Base-by-base conservation (phyloP, 805 yeast genomes). In the Candida boleticola region DNA sequence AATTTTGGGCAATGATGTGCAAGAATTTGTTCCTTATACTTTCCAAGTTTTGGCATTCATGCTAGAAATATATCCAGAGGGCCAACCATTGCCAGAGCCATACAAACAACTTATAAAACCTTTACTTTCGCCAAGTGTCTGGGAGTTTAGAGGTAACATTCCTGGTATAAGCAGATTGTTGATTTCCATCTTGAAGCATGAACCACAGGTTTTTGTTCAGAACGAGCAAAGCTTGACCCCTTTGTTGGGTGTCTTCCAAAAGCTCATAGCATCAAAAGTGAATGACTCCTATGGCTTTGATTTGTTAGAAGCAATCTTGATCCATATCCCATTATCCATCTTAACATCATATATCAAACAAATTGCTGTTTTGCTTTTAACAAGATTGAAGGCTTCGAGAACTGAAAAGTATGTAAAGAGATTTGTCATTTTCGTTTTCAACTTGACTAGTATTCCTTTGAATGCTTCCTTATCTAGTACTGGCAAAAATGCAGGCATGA, bases 201-300 rank as follows among this genome's bases (percentile, higher is more conserved):
- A 74, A 38, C 68, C 77, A 2, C 37, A 55, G 2, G 55, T 63
- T 1, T 76, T 77, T 47, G 63, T 65, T 3, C 49, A 55, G 16
- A 54, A 55, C 18, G 64, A 48, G 5, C 58, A 54, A 22, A 70
- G 49, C 54, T 60, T 89, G 32, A 77, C 85, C 27, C 96, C 97
- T 3, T 77, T 93, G 23, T 69, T 93, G 31, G 99, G 99, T 30
- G 96, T 93, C n/a, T 95, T 88, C 72, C 99, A 95, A 66, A 89
- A 90, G 60, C 71, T 93, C 50, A 80, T 93, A 39, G 81, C 97
- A 1, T 88, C 97, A 0, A 85, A 84, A 50, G 75, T 80, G 13
- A 84, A 89, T 53, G 98, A 93, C 54, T 65, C 66, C 29, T 76
- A 80, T 53, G 98, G 97, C 1, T 85, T 93, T 61, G 98, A 93